These are phyloP conservation scores for Diophrys appendiculata DNA, from an alignment of 73 alveolate species.

Conservation along the genomic window DNA sequence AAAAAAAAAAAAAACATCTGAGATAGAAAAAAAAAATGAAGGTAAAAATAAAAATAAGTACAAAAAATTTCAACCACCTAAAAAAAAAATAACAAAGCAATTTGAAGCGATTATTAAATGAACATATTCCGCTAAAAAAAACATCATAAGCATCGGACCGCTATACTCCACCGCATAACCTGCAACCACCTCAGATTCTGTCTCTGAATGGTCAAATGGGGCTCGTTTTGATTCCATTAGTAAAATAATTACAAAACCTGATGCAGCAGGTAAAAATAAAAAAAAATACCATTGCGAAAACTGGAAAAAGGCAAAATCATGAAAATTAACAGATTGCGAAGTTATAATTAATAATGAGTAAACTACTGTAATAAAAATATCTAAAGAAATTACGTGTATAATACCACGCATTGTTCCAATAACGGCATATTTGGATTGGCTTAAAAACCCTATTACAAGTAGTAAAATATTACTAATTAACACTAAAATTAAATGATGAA, in stretches of 20 bases:
- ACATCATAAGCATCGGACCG: constrained; percentile 34
- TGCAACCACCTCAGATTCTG: constrained; percentile 55
- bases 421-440: constrained; percentile 42
- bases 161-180: constrained; percentile 51
- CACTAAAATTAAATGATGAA: constrained; percentile 16
- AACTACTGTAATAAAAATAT: constrained; percentile 30
- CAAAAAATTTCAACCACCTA: constrained; percentile 32
- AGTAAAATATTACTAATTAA: constrained; percentile 31
- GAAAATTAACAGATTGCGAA: constrained; percentile 41
- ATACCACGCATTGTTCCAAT: constrained; percentile 40
- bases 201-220: constrained; percentile 51
- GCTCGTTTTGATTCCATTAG: constrained; percentile 41
- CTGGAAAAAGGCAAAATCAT: constrained; percentile 29
- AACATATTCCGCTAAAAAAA: constrained; percentile 37
- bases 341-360: constrained; percentile 18
- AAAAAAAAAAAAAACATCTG: constrained; percentile 3
- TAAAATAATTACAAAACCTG: constrained; percentile 11
- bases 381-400: constrained; percentile 36
- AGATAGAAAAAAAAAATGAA: background rate
- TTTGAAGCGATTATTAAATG: constrained; percentile 29
- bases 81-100: constrained; percentile 22
- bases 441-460: constrained; percentile 20
- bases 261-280: constrained; percentile 16
- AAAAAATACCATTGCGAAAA: constrained; percentile 8
- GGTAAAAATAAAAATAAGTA: background rate